Base-by-base conservation (phyloP, 1,284 basidiomycete species). In the Inonotus obliquus region DNA sequence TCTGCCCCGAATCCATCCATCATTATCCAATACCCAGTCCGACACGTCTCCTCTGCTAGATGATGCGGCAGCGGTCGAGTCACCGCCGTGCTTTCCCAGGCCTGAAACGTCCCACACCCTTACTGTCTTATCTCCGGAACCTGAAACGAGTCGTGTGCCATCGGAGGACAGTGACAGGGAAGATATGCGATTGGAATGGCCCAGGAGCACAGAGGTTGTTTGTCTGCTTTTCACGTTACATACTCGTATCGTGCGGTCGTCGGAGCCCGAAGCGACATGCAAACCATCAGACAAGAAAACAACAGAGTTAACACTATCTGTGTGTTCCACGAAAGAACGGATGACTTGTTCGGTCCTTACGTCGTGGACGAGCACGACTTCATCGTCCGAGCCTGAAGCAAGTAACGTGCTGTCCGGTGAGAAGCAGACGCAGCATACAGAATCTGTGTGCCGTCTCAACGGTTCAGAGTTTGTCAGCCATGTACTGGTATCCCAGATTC, bases 201-300 rank as follows among this genome's bases (percentile, higher is more conserved):
- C 47, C 25, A 9, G 19, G 13, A 49, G 23, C 4, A 21, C 14
- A 2, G 7, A 49, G 23, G 25, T 21, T 1, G 14, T 13, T 27
- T 49, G 21, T 17, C 47, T 21, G 2, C 4, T 25, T 14, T 25
- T 2, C 21, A 49, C 71, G 63, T 76, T 74, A 97, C 97, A 99
- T 77, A 99, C 96, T 62, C 97, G 88, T 75, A 99, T 98, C n/a
- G 97, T 99, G 79, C 98, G 96, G 77, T 99, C 97, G 72, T 98
- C 96, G 23, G 92, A 94, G 53, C 88, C 86, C n/a, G 95, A 98
- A 68, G 99, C 55, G 41, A 65, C 45, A 17, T 35, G 41, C 27
- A 7, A n/a, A 2, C 65, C 65, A 54, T 64, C 52, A 17, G 60
- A 52, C 13, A 59, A 61, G 52, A 62, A 64, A 27, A 58, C 32